Evolutionary conservation across 805 yeast species (phyloP).

Genomic region (Candida alai): DNA sequence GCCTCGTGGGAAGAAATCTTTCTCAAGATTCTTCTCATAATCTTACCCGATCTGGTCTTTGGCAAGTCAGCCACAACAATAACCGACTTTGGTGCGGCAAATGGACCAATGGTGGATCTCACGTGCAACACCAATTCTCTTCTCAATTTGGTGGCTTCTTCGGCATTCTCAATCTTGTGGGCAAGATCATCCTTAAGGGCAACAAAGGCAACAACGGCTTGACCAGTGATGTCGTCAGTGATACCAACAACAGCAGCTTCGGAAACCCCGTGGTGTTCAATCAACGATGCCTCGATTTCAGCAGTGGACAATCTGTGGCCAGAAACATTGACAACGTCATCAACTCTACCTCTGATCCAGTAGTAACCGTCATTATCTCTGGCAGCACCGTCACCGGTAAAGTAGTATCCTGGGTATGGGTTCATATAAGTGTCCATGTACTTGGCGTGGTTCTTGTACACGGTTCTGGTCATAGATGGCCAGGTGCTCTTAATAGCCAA

Average conservation of each 20-base stretch:
- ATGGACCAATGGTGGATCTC: constrained; percentile 78
- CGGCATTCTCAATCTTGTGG: constrained; percentile 42
- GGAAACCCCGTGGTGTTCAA: constrained; percentile 66
- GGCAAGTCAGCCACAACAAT: constrained; percentile 74
- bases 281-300: constrained; percentile 79
- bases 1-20: constrained; percentile 72
- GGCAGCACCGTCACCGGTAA: constrained; percentile 90
- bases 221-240: constrained; percentile 80
- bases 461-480: constrained; percentile 85
- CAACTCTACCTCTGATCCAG: constrained; percentile 86
- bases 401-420: constrained; percentile 78
- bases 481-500: constrained; percentile 67
- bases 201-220: constrained; percentile 81
- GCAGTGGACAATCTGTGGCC: constrained; percentile 89
- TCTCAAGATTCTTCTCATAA: constrained; percentile 82
- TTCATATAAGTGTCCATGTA: constrained; percentile 77
- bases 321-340: constrained; percentile 82
- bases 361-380: constrained; percentile 79
- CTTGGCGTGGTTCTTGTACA: constrained; percentile 72
- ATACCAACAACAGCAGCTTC: constrained; percentile 85
- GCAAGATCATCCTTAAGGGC: constrained; percentile 55
- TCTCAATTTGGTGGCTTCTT: constrained; percentile 51
- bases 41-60: constrained; percentile 83
- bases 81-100: constrained; percentile 78
- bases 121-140: constrained; percentile 66